A percentile compares a stretch with the other conserved stretches of the same genome.
phyloP scores from a whole-genome alignment of 2,329 filamentous ascomycete species.

The Alternaria sp. region DNA sequence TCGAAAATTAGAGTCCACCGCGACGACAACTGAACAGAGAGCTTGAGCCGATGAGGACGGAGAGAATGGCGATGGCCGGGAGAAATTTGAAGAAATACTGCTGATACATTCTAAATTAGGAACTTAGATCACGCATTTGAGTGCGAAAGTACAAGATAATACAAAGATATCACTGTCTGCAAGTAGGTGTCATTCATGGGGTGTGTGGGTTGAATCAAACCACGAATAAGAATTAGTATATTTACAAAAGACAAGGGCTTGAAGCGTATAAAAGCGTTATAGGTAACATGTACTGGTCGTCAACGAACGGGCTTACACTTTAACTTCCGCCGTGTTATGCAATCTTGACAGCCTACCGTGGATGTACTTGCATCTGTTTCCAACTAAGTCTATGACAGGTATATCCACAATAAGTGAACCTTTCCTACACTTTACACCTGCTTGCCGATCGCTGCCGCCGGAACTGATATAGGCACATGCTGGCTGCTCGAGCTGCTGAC shows the following conservation, averaged over 20 bases:
- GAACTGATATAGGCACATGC: constrained; percentile 12
- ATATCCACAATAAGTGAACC: not conserved
- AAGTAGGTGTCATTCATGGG: not conserved
- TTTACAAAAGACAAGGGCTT: not conserved
- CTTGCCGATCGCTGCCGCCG: constrained; percentile 13
- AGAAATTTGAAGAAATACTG: not conserved
- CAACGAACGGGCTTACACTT: not conserved
- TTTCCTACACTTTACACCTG: constrained; percentile 12
- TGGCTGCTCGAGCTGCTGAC: constrained; percentile 38
- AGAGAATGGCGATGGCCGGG: not conserved
- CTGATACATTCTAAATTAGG: not conserved
- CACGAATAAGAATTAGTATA: not conserved
- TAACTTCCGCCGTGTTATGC: not conserved
- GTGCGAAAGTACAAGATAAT: not conserved
- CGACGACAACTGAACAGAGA: not conserved
- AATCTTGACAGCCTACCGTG: not conserved
- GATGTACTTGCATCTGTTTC: not conserved
- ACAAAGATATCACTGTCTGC: not conserved
- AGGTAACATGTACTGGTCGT: not conserved
- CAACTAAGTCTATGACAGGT: not conserved
- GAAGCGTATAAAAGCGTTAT: not conserved
- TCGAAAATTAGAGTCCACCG: not conserved
- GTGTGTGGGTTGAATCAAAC: not conserved
- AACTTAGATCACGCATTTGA: not conserved
- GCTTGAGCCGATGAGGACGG: not conserved